phyloP scores from a whole-genome alignment of 2,329 filamentous ascomycete genomes.

The Aspergillus niger region DNA sequence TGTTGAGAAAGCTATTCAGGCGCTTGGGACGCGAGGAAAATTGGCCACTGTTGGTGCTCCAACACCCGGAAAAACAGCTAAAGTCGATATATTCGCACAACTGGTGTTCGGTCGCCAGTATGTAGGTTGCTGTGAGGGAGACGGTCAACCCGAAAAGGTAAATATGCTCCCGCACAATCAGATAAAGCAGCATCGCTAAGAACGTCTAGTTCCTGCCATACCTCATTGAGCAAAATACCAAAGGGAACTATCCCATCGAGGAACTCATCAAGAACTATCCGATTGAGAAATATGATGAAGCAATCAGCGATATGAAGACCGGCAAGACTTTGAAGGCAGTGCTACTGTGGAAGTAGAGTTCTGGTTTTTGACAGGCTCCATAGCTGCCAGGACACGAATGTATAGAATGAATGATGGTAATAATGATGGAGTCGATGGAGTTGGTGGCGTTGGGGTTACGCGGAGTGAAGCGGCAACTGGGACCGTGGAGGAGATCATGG shows the following conservation, averaged over 20 bases:
- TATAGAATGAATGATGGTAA: background rate
- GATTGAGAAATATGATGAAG: constrained; percentile 31
- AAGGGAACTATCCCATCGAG: constrained; percentile 53
- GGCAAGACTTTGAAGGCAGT: constrained; percentile 32
- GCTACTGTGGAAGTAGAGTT: constrained; percentile 25
- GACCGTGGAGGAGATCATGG: too few species aligned
- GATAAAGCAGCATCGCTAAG: background rate
- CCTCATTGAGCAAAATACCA: constrained; percentile 52
- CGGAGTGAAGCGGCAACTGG: too few species aligned
- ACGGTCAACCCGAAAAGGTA: constrained; percentile 21
- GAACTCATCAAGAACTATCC: constrained; percentile 49
- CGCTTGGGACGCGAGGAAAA: constrained; percentile 21
- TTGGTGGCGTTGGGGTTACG: too few species aligned
- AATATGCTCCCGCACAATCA: constrained; percentile 5
- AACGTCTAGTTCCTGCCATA: constrained; percentile 39
- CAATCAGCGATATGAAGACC: constrained; percentile 29
- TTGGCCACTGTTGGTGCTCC: constrained; percentile 24
- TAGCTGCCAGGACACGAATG: background rate
- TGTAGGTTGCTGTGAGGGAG: constrained; percentile 25
- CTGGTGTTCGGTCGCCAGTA: constrained; percentile 24
- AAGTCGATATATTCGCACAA: constrained; percentile 22
- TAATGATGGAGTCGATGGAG: background rate
- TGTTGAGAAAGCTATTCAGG: constrained; percentile 25
- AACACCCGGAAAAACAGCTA: constrained; percentile 13
- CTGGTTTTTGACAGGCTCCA: too few species aligned